A percentile compares a stretch with the other conserved stretches of the same genome.
phyloP scores from a whole-genome alignment of 345 rosid species.

The Dovyalis caffra region DNA sequence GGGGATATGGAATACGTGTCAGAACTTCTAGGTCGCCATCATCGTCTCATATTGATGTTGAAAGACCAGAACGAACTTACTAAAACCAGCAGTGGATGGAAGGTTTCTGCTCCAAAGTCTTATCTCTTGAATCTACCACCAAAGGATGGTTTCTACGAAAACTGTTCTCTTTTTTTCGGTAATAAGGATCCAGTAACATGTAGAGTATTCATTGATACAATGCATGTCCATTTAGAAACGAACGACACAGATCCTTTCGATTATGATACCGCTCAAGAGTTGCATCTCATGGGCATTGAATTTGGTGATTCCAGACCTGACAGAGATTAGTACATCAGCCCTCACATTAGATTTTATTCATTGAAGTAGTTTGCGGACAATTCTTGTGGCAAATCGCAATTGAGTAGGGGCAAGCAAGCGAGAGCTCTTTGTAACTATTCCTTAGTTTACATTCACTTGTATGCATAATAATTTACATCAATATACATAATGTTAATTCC shows the following conservation, averaged over 20 bases:
- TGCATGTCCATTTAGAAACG: constrained; percentile 54
- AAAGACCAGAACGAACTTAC: constrained; percentile 28
- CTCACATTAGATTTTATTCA: neutral
- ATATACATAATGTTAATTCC: too few species aligned
- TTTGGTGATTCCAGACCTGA: constrained; percentile 37
- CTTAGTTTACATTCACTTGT: neutral
- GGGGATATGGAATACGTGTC: constrained; percentile 81
- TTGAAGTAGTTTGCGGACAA: neutral
- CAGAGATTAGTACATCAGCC: neutral
- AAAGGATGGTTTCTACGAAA: constrained; percentile 55
- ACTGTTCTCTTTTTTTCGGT: constrained; percentile 48
- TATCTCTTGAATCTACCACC: constrained; percentile 72
- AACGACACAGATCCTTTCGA: constrained; percentile 38
- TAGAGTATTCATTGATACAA: constrained; percentile 58
- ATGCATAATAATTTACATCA: neutral
- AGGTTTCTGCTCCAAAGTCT: constrained; percentile 54
- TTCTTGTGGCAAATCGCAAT: neutral
- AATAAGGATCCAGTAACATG: constrained; percentile 42
- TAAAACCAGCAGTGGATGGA: constrained; percentile 27
- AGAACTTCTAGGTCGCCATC: constrained; percentile 81
- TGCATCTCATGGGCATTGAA: constrained; percentile 59
- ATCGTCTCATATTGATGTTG: constrained; percentile 59
- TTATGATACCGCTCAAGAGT: constrained; percentile 36
- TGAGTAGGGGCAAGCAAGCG: neutral
- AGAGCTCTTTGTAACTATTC: neutral